Percentiles rank a stretch among this genome's conserved stretches.
Conservation (phyloP, 768 basidiomycete genomes). For the Amanita polypyramis region DNA sequence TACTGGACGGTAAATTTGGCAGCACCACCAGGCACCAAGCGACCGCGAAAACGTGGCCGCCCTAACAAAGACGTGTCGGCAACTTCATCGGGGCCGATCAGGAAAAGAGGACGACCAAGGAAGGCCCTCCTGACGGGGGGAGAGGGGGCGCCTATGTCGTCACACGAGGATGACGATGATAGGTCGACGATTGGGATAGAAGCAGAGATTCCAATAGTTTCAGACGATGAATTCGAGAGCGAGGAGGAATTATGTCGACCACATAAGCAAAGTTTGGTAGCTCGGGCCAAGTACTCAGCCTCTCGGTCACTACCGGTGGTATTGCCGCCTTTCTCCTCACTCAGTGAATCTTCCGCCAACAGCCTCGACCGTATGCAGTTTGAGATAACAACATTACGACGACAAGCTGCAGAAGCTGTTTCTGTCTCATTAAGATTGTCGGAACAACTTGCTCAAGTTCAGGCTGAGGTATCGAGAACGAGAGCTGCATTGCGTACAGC, state of each 20-base stretch:
- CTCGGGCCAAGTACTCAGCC: constrained; percentile 25
- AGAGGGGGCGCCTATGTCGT: constrained; percentile 1
- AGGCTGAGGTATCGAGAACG: constrained; percentile 47
- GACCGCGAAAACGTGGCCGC: constrained; percentile 71
- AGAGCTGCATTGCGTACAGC: constrained; percentile 42
- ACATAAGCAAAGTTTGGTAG: constrained; percentile 29
- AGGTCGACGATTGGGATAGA: constrained; percentile 10
- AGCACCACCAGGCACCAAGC: constrained; percentile 81
- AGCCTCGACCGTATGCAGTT: constrained; percentile 53
- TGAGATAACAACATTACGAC: constrained; percentile 53
- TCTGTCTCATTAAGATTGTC: constrained; percentile 54
- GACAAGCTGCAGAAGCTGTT: constrained; percentile 60
- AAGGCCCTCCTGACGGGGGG: constrained; percentile 15
- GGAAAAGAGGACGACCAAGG: constrained; percentile 31
- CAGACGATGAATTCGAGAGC: constrained; percentile 56
- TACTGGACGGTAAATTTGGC: constrained; percentile 85
- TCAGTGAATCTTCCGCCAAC: constrained; percentile 27
- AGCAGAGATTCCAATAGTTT: constrained; percentile 14
- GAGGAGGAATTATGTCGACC: constrained; percentile 51
- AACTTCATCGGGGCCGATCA: constrained; percentile 15
- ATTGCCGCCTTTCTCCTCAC: constrained; percentile 33
- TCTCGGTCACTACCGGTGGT: constrained; percentile 21
- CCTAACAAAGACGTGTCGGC: constrained; percentile 33
- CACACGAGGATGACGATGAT: constrained; percentile 14
- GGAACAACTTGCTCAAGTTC: constrained; percentile 58